A percentile compares a stretch with the other conserved stretches of the same genome.
Evolutionary conservation across 768 basidiomycete genomes (phyloP).

Genomic region (Naganishia vaughanmartiniae): DNA sequence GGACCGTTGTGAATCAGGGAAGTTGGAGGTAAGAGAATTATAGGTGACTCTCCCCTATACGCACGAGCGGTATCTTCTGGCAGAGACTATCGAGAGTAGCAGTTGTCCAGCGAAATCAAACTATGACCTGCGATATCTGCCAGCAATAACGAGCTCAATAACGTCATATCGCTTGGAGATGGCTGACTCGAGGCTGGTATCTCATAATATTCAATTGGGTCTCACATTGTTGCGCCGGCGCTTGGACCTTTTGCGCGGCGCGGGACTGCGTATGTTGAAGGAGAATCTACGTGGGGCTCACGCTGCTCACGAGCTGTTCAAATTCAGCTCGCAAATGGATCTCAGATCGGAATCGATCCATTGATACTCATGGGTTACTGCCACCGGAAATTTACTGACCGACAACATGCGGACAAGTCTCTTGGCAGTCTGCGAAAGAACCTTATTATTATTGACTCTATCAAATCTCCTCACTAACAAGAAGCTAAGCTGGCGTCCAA

Average conservation of each 20-base stretch:
- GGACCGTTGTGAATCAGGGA: not conserved
- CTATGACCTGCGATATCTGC: not conserved
- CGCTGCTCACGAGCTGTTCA: not conserved
- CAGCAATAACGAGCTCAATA: slow-evolving; percentile 9
- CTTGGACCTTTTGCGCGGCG: slow-evolving; percentile 1
- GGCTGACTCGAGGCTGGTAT: slow-evolving; percentile 11
- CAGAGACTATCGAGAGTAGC: not conserved
- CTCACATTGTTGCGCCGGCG: slow-evolving; percentile 22
- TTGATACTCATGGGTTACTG: too few relatives aligned
- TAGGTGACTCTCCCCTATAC: not conserved
- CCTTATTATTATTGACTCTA: too few relatives aligned
- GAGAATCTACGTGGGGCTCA: not conserved
- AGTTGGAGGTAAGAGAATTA: not conserved
- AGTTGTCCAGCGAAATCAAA: not conserved
- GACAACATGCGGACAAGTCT: too few relatives aligned
- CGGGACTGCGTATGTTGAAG: not conserved
- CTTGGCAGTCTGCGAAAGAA: too few relatives aligned
- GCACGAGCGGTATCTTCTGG: not conserved
- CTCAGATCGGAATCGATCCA: too few relatives aligned
- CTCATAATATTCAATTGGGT: not conserved
- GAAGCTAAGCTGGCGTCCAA: too few relatives aligned
- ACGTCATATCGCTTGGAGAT: slow-evolving; percentile 11
- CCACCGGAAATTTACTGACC: too few relatives aligned
- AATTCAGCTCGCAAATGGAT: too few relatives aligned
- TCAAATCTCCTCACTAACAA: too few relatives aligned